Percentiles rank a stretch among this genome's conserved stretches.
These are phyloP conservation scores for Reutealis trisperma DNA, from an alignment of 345 rosid species.

Conservation along the genomic window DNA sequence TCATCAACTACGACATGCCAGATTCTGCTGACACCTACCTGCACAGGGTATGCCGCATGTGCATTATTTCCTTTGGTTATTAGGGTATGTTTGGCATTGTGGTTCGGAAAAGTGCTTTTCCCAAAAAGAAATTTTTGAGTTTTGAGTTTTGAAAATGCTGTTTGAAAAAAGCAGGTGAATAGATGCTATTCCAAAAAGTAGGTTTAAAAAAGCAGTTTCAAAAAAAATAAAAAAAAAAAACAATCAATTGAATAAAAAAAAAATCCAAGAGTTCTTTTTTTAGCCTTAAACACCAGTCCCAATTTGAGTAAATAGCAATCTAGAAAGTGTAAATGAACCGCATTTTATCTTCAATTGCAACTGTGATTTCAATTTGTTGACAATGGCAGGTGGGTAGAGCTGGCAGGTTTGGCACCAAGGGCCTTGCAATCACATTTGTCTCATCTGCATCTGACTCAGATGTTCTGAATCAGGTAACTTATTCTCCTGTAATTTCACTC, in stretches of 20 bases:
- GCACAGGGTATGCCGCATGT: conserved; percentile 22
- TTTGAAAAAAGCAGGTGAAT: too few relatives aligned
- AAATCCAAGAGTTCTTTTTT: too few relatives aligned
- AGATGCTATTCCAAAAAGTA: too few relatives aligned
- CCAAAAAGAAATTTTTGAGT: too few relatives aligned
- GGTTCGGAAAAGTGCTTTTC: too few relatives aligned
- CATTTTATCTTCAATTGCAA: background rate
- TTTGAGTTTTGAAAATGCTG: too few relatives aligned
- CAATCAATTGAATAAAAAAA: too few relatives aligned
- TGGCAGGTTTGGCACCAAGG: conserved; percentile 97
- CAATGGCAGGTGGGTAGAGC: conserved; percentile 79
- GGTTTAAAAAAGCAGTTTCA: too few relatives aligned
- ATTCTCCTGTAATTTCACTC: background rate
- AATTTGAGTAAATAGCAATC: background rate
- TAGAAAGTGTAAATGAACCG: background rate
- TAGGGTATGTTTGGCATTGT: too few relatives aligned
- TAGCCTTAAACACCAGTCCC: too few relatives aligned
- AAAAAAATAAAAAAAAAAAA: too few relatives aligned
- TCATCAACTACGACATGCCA: conserved; percentile 38
- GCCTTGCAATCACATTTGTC: conserved; percentile 91
- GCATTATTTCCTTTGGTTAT: background rate
- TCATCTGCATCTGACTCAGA: conserved; percentile 86
- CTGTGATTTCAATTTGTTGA: background rate
- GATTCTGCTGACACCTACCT: conserved; percentile 35
- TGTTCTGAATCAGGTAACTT: conserved; percentile 77